A percentile compares a stretch with the other conserved stretches of the same genome.
Evolutionary conservation across 2,329 filamentous ascomycete species (phyloP).

Genomic region (Cadophora luteo-olivacea): DNA sequence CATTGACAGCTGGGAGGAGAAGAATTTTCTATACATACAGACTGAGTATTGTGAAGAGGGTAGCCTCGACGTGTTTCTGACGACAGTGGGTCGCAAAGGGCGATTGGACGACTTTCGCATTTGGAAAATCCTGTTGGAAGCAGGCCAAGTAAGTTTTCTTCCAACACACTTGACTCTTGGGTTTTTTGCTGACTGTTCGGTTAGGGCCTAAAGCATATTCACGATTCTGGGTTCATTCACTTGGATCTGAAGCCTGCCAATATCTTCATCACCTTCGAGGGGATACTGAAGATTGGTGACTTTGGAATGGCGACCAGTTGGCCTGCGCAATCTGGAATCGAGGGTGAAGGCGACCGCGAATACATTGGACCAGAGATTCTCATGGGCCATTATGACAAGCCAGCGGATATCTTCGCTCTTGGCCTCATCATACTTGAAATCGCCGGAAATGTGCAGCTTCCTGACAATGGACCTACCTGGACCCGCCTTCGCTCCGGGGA

Average conservation of each 20-base stretch:
- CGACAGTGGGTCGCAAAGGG: constrained; percentile 81
- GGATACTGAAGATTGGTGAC: constrained; percentile 83
- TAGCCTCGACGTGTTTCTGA: constrained; percentile 84
- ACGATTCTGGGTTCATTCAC: constrained; percentile 85
- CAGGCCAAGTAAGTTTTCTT: constrained; percentile 71
- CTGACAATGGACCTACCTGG: constrained; percentile 92
- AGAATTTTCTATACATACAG: constrained; percentile 90
- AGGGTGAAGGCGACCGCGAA: constrained; percentile 93
- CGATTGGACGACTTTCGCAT: constrained; percentile 96
- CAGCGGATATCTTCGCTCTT: constrained; percentile 91
- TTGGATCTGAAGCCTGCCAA: constrained; percentile 88
- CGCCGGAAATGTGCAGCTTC: constrained; percentile 90
- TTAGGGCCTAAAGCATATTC: constrained; percentile 88
- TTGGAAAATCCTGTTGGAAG: constrained; percentile 94
- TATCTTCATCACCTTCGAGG: constrained; percentile 81
- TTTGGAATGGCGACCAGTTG: constrained; percentile 83
- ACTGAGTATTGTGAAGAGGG: constrained; percentile 97
- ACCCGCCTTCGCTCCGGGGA: constrained; percentile 88
- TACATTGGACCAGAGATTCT: constrained; percentile 96
- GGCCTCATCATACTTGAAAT: constrained; percentile 95
- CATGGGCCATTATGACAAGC: constrained; percentile 84
- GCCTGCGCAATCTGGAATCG: constrained; percentile 77
- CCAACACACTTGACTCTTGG: neutral
- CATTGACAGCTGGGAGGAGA: constrained; percentile 86
- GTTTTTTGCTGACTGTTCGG: constrained; percentile 38